Percentiles rank a stretch among this genome's conserved stretches.
These are phyloP conservation scores for Tricholomella constricta DNA, from an alignment of 768 basidiomycete genomes.

Conservation along the genomic window DNA sequence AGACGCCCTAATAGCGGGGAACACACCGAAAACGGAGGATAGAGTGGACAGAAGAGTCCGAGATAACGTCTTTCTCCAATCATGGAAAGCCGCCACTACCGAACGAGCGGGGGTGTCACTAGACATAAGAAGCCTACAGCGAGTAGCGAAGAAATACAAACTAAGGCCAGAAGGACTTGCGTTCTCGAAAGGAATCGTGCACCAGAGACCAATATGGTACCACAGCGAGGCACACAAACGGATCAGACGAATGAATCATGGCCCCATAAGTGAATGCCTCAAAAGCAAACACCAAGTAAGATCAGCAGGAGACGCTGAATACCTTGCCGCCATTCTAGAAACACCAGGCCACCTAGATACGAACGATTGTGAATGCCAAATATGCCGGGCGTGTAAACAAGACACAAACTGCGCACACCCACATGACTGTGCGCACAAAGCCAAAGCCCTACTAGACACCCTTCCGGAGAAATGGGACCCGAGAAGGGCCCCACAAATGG, in stretches of 20 bases:
- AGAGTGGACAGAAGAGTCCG: conserved; percentile 1
- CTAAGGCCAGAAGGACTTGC: conserved; percentile 15
- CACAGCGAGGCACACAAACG: conserved; percentile 19
- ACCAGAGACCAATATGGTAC: conserved; percentile 32
- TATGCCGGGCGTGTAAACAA: neutral
- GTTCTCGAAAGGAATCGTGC: conserved; percentile 7
- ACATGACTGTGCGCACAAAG: conserved; percentile 15
- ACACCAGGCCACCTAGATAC: neutral
- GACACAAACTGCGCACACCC: conserved; percentile 18
- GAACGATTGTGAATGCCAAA: neutral
- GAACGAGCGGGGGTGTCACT: no score
- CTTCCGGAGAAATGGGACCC: conserved; percentile 25
- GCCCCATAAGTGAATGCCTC: conserved; percentile 14
- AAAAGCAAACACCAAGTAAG: conserved; percentile 12
- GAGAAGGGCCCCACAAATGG: neutral
- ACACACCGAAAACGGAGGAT: neutral
- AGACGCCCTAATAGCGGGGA: conserved; percentile 22
- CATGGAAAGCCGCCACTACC: conserved; percentile 18
- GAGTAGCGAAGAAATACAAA: conserved; percentile 21
- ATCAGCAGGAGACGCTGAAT: conserved; percentile 11
- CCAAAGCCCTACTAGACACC: conserved; percentile 11
- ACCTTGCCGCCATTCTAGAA: neutral
- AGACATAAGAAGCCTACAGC: conserved; percentile 2
- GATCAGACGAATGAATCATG: conserved; percentile 1
- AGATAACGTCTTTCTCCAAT: conserved; percentile 27